These are phyloP conservation scores for Tuber calosporum DNA, from an alignment of 495 filamentous ascomycete species.

Conservation along the genomic window DNA sequence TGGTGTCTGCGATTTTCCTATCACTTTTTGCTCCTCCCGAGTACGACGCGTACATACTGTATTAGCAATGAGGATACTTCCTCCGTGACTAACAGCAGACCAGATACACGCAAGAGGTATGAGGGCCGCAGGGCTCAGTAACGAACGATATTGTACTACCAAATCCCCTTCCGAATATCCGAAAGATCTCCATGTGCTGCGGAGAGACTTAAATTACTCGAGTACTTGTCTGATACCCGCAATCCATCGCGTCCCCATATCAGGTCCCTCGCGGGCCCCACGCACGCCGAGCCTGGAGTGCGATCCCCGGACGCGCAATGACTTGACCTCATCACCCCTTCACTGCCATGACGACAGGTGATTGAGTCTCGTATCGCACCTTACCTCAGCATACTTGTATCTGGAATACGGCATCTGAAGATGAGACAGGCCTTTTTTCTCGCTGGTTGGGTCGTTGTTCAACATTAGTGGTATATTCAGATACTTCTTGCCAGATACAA, in stretches of 20 bases:
- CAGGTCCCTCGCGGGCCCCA: neutral
- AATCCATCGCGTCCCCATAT: neutral
- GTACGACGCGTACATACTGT: no score
- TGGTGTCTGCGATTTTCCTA: no score
- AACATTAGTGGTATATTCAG: no score
- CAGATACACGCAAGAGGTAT: neutral
- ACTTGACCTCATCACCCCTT: neutral
- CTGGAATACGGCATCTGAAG: no score
- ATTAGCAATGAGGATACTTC: neutral
- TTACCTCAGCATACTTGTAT: neutral
- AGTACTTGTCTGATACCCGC: no score
- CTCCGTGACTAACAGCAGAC: neutral
- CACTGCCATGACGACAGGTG: neutral
- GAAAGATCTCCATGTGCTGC: neutral
- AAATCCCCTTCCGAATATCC: neutral
- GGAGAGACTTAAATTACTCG: no score
- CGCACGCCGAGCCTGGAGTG: neutral
- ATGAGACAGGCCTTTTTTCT: no score
- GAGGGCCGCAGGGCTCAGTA: neutral
- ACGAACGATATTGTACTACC: neutral
- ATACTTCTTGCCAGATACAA: no score
- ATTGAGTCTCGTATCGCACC: neutral
- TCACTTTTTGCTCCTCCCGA: no score
- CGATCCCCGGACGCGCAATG: neutral
- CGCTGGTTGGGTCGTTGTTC: no score